Percentiles rank a stretch among this genome's conserved stretches.
Conservation (phyloP, 176 grass and related monocot genomes). For the Bonia amplexicaulis region DNA sequence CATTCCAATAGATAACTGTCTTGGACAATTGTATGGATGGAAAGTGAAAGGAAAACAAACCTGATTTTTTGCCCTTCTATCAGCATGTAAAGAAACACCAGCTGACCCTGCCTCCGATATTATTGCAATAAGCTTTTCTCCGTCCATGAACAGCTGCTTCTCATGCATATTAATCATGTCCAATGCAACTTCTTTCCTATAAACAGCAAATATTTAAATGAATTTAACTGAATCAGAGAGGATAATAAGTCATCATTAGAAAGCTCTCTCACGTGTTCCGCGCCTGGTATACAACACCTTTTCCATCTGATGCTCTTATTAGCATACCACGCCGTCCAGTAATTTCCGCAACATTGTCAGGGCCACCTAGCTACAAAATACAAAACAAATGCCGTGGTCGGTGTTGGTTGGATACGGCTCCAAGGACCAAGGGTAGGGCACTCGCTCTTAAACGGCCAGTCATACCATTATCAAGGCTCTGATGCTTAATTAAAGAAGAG, state of each 20-base stretch:
- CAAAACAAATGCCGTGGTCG: neutral
- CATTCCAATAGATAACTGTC: neutral
- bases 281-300: constrained; percentile 91
- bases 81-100: constrained; percentile 95
- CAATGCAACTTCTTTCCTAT: constrained; percentile 96
- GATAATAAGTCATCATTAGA: constrained; percentile 18
- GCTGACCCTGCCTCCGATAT: constrained; percentile 99
- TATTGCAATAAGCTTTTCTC: constrained; percentile 83
- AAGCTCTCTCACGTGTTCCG: constrained; percentile 78
- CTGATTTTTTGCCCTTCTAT: constrained; percentile 89
- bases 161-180: constrained; percentile 99
- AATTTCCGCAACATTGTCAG: constrained; percentile 96
- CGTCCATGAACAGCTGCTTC: constrained; percentile 93
- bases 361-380: constrained; percentile 73
- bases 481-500: no score
- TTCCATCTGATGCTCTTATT: constrained; percentile 74
- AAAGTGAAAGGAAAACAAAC: constrained; percentile 25
- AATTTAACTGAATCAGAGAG: constrained; percentile 18
- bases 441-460: accelerated
- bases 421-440: no score
- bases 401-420: no score
- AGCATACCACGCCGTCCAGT: constrained; percentile 94
- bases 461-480: no score
- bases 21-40: neutral
- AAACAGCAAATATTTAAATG: constrained; percentile 18